phyloP scores from a whole-genome alignment of 805 yeast species.

The Tetrapisispora phaffii region DNA sequence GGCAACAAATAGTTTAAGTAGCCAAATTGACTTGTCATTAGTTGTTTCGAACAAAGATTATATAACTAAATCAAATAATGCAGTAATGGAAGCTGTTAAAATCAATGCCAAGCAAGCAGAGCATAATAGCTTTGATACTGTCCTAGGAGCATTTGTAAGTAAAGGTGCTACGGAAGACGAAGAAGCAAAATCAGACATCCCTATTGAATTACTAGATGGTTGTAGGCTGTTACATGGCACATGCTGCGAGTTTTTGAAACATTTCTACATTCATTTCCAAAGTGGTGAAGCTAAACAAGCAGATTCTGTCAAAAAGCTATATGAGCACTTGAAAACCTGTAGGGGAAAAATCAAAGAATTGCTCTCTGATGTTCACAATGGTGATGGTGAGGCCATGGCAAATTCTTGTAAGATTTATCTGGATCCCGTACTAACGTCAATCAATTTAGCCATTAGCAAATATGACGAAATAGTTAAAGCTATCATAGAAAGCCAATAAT shows the following conservation, averaged over 20 bases:
- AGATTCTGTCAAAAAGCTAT: conserved; percentile 35
- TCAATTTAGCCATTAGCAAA: conserved; percentile 37
- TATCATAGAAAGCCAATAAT: too few relatives aligned
- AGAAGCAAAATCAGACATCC: conserved; percentile 26
- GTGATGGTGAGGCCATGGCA: conserved; percentile 24
- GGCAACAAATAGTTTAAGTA: too few relatives aligned
- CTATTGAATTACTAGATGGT: conserved; percentile 36
- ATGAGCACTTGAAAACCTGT: neutral
- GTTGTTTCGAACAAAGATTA: too few relatives aligned
- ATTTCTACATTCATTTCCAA: conserved; percentile 60
- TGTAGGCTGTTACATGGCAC: conserved; percentile 59
- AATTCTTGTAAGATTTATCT: conserved; percentile 28
- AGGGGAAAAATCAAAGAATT: conserved; percentile 27
- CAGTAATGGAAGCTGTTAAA: too few relatives aligned
- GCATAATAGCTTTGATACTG: too few relatives aligned
- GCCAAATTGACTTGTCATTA: too few relatives aligned
- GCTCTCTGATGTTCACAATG: conserved; percentile 18
- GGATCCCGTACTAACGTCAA: conserved; percentile 36
- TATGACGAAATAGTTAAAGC: conserved; percentile 29
- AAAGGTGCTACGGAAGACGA: too few relatives aligned
- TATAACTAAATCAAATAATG: too few relatives aligned
- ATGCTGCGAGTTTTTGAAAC: conserved; percentile 63
- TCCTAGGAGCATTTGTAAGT: too few relatives aligned
- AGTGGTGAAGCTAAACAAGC: conserved; percentile 40
- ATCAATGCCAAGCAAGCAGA: too few relatives aligned